Conservation (phyloP, 805 yeast genomes). For the Pichia kluyveri region DNA sequence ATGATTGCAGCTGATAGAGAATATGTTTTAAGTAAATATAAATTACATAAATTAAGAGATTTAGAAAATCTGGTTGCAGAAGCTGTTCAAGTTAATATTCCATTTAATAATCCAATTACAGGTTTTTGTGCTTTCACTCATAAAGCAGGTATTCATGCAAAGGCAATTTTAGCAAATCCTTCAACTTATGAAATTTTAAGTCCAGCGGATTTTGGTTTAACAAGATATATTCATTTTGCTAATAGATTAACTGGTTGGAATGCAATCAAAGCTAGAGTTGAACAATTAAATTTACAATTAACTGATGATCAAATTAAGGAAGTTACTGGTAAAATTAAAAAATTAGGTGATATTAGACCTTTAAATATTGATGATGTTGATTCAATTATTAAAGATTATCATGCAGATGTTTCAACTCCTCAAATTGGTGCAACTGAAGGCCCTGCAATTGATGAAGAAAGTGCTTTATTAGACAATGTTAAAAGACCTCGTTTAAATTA, state of each 20-base stretch:
- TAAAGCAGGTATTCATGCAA: conserved; percentile 99
- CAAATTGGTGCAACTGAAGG: conserved; percentile 27
- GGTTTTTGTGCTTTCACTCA: conserved; percentile 99
- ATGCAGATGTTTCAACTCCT: conserved; percentile 63
- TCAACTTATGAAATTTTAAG: conserved; percentile 95
- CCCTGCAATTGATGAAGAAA: conserved; percentile 23
- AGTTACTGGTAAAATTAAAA: conserved; percentile 87
- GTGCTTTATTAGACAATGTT: conserved; percentile 19
- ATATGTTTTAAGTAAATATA: conserved; percentile 88
- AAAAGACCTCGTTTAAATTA: conserved; percentile 27
- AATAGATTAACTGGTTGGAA: conserved; percentile 99
- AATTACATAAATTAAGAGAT: conserved; percentile 91
- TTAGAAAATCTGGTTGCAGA: conserved; percentile 94
- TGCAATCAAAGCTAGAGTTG: conserved; percentile 96
- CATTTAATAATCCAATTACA: conserved; percentile 97
- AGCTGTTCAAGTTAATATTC: conserved; percentile 93
- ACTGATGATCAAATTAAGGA: conserved; percentile 93
- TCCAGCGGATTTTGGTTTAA: conserved; percentile 91
- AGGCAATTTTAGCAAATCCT: conserved; percentile 96
- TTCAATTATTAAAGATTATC: conserved; percentile 90
- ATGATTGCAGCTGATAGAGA: conserved; percentile 99
- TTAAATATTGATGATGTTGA: conserved; percentile 95
- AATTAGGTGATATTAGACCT: conserved; percentile 90
- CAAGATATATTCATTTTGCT: conserved; percentile 95
- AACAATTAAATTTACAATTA: conserved; percentile 83